phyloP scores from a whole-genome alignment of 1,284 basidiomycete species.

The Microbotryum lychnidis-dioicae region DNA sequence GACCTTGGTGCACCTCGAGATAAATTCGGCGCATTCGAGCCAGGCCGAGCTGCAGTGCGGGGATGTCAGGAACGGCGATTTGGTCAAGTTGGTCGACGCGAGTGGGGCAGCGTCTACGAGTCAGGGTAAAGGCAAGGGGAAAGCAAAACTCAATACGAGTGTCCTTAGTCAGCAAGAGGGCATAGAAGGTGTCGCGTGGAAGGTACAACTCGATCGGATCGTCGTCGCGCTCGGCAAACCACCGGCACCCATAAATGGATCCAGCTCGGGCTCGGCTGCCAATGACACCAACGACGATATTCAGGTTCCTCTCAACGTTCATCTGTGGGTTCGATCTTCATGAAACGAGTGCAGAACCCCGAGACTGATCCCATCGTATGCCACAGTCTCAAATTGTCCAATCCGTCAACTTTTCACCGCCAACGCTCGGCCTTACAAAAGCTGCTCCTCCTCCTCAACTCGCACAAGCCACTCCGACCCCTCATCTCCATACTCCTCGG shows the following conservation, averaged over 20 bases:
- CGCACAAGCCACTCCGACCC: conserved; percentile 5
- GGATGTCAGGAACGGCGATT: conserved; percentile 30
- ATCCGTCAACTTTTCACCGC: conserved; percentile 22
- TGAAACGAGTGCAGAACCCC: neutral
- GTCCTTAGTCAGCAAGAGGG: conserved; percentile 10
- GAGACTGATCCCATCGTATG: neutral
- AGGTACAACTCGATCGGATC: conserved; percentile 27
- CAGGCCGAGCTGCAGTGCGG: conserved; percentile 14
- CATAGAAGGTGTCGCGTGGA: conserved; percentile 33
- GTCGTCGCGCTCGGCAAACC: conserved; percentile 21
- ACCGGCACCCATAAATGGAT: neutral
- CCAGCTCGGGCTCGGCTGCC: neutral
- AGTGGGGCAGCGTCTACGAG: neutral
- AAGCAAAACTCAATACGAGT: conserved; percentile 1
- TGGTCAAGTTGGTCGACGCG: conserved; percentile 2
- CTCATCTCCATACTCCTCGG: conserved; percentile 19
- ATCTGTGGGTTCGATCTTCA: conserved; percentile 9
- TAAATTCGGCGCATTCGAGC: conserved; percentile 10
- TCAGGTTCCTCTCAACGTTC: conserved; percentile 21
- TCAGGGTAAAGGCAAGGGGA: neutral
- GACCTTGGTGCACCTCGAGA: conserved; percentile 29
- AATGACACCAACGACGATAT: conserved; percentile 16
- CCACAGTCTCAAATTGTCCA: conserved; percentile 21
- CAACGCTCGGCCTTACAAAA: conserved; percentile 12
- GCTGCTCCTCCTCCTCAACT: conserved; percentile 6